Percentiles rank a stretch among this genome's conserved stretches.
These are phyloP conservation scores for Melanopsichium pennsylvanicum DNA, from an alignment of 1,284 basidiomycete genomes.

Conservation along the genomic window DNA sequence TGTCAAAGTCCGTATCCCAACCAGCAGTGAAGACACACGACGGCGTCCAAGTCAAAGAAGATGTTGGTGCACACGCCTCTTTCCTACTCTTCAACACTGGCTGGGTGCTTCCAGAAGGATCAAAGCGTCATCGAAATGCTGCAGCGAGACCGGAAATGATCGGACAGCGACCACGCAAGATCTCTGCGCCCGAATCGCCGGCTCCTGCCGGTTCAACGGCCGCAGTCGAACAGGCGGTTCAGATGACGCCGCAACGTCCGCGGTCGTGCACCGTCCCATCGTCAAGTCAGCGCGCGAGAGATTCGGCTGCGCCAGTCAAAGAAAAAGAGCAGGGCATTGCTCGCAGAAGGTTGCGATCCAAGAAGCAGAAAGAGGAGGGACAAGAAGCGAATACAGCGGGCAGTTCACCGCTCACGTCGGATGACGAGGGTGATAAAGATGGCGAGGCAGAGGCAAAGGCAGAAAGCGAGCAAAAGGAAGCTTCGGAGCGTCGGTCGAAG, in stretches of 20 bases:
- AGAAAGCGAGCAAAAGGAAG: background rate
- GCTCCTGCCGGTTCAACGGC: background rate
- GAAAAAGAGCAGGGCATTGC: background rate
- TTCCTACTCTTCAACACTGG: conserved; percentile 86
- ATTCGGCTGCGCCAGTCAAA: conserved; percentile 1
- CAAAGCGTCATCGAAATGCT: conserved; percentile 31
- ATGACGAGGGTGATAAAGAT: conserved; percentile 20
- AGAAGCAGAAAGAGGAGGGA: conserved; percentile 3
- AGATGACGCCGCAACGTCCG: conserved; percentile 14
- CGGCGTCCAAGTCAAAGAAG: conserved; percentile 64
- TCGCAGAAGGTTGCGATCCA: conserved; percentile 2
- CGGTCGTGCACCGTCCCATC: conserved; percentile 25
- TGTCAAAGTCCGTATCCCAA: conserved; percentile 16
- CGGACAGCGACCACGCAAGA: conserved; percentile 37
- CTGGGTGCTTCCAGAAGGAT: conserved; percentile 83
- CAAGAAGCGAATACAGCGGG: conserved; percentile 4
- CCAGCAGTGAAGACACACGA: conserved; percentile 68
- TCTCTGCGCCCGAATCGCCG: conserved; percentile 45
- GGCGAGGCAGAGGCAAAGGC: background rate
- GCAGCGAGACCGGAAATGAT: conserved; percentile 29
- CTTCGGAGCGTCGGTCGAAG: conserved; percentile 1
- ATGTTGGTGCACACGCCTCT: conserved; percentile 76
- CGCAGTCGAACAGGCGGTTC: background rate
- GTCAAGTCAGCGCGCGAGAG: background rate
- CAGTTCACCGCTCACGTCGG: conserved; percentile 39